Evolutionary conservation across 805 yeast genomes (phyloP).

Genomic region (Teunomyces barrocoloradensis): DNA sequence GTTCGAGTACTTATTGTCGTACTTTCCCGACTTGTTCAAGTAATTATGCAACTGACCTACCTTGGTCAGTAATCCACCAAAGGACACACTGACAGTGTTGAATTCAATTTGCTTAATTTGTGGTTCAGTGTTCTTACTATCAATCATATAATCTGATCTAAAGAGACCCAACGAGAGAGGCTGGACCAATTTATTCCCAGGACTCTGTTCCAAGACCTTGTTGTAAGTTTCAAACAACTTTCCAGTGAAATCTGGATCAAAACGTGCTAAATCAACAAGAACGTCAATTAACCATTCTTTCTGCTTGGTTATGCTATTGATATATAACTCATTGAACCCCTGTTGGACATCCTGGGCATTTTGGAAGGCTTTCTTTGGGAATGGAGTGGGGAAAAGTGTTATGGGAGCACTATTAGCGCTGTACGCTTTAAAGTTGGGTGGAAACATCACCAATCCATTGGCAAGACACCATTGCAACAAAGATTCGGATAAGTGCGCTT

Average conservation of each 20-base stretch:
- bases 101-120: conserved; percentile 90
- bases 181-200: conserved; percentile 45
- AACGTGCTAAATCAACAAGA: conserved; percentile 51
- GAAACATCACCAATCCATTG: conserved; percentile 82
- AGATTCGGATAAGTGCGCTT: conserved; percentile 38
- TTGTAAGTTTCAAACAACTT: conserved; percentile 62
- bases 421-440: conserved; percentile 48
- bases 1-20: conserved; percentile 41
- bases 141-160: conserved; percentile 81
- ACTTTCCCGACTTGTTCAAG: conserved; percentile 58
- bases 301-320: conserved; percentile 54
- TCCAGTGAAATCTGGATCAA: conserved; percentile 80
- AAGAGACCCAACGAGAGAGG: conserved; percentile 77
- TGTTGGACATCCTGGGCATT: conserved; percentile 66
- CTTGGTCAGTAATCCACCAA: conserved; percentile 84
- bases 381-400: conserved; percentile 88
- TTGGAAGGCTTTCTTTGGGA: conserved; percentile 65
- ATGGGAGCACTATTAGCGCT: conserved; percentile 74
- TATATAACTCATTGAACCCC: conserved; percentile 71
- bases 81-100: conserved; percentile 93
- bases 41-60: conserved; percentile 75
- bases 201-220: conserved; percentile 45
- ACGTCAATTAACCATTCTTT: conserved; percentile 62
- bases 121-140: conserved; percentile 29
- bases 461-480: conserved; percentile 74